Evolutionary conservation across 2,329 filamentous ascomycete genomes (phyloP).

Genomic region (Myrmaecium sp.): DNA sequence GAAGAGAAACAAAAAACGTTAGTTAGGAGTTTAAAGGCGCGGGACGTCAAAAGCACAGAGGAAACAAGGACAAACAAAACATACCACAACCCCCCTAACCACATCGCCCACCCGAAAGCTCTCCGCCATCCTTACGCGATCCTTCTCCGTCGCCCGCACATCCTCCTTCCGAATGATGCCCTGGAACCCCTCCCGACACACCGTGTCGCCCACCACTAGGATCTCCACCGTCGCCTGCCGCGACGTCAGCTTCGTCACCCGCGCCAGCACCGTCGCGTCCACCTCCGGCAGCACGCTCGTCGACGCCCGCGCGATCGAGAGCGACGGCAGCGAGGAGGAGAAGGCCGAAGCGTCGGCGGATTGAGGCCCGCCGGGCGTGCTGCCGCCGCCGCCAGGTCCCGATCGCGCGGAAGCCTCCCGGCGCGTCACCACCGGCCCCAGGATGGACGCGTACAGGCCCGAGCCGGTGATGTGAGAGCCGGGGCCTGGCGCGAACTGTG

Average conservation of each 20-base stretch:
- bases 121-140: slow-evolving; percentile 79
- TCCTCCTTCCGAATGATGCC: slow-evolving; percentile 78
- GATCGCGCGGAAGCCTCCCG: slow-evolving; percentile 25
- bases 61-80: slow-evolving; percentile 10
- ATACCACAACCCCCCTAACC: slow-evolving; percentile 66
- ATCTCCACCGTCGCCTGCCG: slow-evolving; percentile 77
- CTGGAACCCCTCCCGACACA: slow-evolving; percentile 66
- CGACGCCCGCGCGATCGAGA: slow-evolving; percentile 14
- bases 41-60: no score
- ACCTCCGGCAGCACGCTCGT: slow-evolving; percentile 69
- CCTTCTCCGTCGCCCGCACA: slow-evolving; percentile 87
- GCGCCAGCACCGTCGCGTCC: slow-evolving; percentile 62
- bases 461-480: slow-evolving; percentile 70
- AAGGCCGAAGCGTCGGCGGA: background rate
- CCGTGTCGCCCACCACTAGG: slow-evolving; percentile 51
- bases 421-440: slow-evolving; percentile 44
- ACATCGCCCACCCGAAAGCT: slow-evolving; percentile 88
- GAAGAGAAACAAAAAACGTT: no score
- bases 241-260: slow-evolving; percentile 70
- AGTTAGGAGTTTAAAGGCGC: no score
- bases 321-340: slow-evolving; percentile 19
- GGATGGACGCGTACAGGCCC: slow-evolving; percentile 65
- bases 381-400: slow-evolving; percentile 26
- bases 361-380: slow-evolving; percentile 43
- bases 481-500: slow-evolving; percentile 54